Conservation (phyloP, 2,329 filamentous ascomycete genomes). For the Fusarium udum region DNA sequence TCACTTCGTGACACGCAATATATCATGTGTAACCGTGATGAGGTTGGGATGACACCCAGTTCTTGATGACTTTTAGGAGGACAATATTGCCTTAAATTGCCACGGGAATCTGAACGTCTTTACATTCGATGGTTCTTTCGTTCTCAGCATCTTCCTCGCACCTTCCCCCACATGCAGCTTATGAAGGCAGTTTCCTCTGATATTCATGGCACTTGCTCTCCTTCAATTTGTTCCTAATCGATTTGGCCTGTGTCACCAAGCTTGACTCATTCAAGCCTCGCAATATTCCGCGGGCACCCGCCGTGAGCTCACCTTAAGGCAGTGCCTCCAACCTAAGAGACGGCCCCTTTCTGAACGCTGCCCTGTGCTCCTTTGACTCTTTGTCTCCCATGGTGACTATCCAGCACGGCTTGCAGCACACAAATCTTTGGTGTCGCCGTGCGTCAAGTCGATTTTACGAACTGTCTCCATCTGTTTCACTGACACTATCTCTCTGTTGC, state of each 20-base stretch:
- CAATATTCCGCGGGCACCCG: conserved; percentile 19
- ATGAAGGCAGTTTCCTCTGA: background rate
- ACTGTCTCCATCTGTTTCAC: background rate
- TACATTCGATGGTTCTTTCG: background rate
- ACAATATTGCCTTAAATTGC: background rate
- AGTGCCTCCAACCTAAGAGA: background rate
- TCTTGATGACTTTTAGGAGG: too few relatives aligned
- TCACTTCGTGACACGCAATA: background rate
- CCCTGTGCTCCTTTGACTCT: background rate
- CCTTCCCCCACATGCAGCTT: background rate
- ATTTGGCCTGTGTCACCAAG: background rate
- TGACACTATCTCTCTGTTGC: background rate
- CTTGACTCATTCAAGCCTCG: background rate
- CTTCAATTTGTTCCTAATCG: background rate
- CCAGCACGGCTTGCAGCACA: background rate
- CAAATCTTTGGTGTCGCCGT: background rate
- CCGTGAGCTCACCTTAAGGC: background rate
- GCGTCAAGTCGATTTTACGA: background rate
- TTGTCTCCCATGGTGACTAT: background rate
- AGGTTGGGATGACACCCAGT: background rate
- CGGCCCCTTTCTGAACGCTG: background rate
- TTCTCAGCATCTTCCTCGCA: background rate
- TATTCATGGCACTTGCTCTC: background rate
- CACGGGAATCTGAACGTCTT: background rate
- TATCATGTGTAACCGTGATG: conserved; percentile 6